Percentiles rank a stretch among this genome's conserved stretches.
phyloP scores from a whole-genome alignment of 129 eudicot genomes.

The Artemisia annua region DNA sequence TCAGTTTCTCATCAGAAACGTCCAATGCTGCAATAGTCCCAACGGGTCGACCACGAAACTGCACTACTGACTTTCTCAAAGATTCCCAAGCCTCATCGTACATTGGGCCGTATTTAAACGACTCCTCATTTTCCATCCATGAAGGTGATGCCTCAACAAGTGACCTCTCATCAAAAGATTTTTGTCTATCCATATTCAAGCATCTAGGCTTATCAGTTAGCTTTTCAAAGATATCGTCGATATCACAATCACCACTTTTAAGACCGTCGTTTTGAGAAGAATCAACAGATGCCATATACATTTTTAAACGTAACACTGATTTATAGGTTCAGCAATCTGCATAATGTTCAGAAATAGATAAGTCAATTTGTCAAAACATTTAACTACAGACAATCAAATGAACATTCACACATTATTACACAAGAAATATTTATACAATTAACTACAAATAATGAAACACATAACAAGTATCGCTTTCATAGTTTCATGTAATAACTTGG shows the following conservation, averaged over 20 bases:
- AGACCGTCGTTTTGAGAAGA: constrained; percentile 39
- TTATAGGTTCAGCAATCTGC: constrained; percentile 36
- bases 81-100: constrained; percentile 87
- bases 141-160: constrained; percentile 69
- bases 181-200: constrained; percentile 73
- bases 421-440: not conserved
- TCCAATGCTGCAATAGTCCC: constrained; percentile 97
- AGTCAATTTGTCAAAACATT: constrained; percentile 10
- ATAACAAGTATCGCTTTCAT: not conserved
- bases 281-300: constrained; percentile 56
- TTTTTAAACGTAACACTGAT: constrained; percentile 17
- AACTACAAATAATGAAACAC: not conserved
- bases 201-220: constrained; percentile 55
- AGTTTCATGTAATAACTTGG: not conserved
- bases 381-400: not conserved
- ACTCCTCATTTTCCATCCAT: constrained; percentile 40
- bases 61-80: constrained; percentile 77
- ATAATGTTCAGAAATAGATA: constrained; percentile 6
- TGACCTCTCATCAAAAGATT: constrained; percentile 74
- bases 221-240: constrained; percentile 68
- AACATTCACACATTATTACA: not conserved
- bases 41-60: constrained; percentile 82
- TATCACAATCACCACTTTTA: constrained; percentile 39
- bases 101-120: constrained; percentile 55
- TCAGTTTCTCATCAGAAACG: constrained; percentile 83